phyloP scores from a whole-genome alignment of 2,329 filamentous ascomycete genomes.

The Ambrosiella cleistominuta region DNA sequence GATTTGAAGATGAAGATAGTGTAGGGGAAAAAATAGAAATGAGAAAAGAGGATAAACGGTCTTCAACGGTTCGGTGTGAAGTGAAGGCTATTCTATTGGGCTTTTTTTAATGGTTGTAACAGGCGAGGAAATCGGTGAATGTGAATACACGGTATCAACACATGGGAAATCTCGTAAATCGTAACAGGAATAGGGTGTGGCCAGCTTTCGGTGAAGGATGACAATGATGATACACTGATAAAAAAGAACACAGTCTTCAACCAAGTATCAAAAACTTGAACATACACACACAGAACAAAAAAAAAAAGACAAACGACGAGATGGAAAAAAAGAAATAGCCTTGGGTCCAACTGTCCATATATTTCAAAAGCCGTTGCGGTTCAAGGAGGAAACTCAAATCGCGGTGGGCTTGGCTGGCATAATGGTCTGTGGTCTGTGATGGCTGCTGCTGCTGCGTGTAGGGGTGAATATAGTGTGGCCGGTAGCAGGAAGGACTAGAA shows the following conservation, averaged over 20 bases:
- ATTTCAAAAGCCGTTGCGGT: no score
- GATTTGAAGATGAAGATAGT: background rate
- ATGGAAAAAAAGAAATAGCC: background rate
- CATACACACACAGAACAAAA: background rate
- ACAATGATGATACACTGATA: no score
- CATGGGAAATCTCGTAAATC: no score
- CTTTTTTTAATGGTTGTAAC: background rate
- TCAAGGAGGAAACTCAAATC: background rate
- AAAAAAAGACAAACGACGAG: background rate
- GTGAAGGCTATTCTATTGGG: background rate
- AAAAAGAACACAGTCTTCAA: background rate
- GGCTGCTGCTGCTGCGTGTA: background rate
- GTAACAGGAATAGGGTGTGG: background rate
- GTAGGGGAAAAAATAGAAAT: background rate
- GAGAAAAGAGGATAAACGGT: background rate
- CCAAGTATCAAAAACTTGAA: background rate
- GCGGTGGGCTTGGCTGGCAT: background rate
- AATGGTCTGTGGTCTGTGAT: background rate
- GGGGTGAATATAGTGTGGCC: slow-evolving; percentile 2
- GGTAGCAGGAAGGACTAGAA: background rate
- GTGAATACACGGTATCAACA: background rate
- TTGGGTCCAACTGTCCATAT: background rate
- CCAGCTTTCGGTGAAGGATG: background rate
- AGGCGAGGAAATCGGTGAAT: background rate
- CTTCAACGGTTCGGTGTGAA: background rate